Conservation (phyloP, 768 basidiomycete genomes). For the Agrocybe pediades region DNA sequence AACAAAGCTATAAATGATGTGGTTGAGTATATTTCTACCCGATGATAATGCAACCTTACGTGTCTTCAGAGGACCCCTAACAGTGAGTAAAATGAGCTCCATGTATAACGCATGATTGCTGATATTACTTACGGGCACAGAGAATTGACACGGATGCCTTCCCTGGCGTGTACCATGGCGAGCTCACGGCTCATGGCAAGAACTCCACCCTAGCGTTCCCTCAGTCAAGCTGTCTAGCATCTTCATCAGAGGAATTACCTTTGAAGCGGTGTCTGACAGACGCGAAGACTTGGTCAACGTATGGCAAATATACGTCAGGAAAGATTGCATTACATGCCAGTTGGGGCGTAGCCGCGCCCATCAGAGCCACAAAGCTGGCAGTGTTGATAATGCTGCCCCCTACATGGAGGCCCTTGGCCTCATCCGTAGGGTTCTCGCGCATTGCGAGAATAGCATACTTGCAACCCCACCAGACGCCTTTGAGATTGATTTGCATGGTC, state of each 20-base stretch:
- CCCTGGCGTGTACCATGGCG: constrained; percentile 96
- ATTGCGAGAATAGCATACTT: constrained; percentile 97
- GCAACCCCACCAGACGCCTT: constrained; percentile 99
- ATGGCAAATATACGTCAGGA: not conserved
- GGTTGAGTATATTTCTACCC: not conserved
- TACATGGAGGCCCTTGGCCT: constrained; percentile 72
- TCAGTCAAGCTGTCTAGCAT: not conserved
- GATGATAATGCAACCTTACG: constrained; percentile 51
- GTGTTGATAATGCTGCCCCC: constrained; percentile 98
- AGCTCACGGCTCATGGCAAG: constrained; percentile 97
- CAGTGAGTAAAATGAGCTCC: constrained; percentile 9
- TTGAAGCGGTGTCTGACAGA: constrained; percentile 85
- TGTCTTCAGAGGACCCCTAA: constrained; percentile 91
- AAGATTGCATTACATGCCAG: constrained; percentile 66
- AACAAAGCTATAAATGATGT: constrained; percentile 66
- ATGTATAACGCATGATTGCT: constrained; percentile 6
- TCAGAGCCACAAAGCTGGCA: constrained; percentile 92
- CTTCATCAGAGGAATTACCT: constrained; percentile 44
- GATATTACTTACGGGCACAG: constrained; percentile 4
- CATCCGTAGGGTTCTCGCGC: constrained; percentile 88
- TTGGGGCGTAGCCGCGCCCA: constrained; percentile 98
- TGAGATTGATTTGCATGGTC: constrained; percentile 92
- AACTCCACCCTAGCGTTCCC: constrained; percentile 75
- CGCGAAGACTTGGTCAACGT: constrained; percentile 1
- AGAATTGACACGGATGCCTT: constrained; percentile 95